Base-by-base conservation (phyloP, 23 red algal genomes). In the Cyanidioschyzon merolae region DNA sequence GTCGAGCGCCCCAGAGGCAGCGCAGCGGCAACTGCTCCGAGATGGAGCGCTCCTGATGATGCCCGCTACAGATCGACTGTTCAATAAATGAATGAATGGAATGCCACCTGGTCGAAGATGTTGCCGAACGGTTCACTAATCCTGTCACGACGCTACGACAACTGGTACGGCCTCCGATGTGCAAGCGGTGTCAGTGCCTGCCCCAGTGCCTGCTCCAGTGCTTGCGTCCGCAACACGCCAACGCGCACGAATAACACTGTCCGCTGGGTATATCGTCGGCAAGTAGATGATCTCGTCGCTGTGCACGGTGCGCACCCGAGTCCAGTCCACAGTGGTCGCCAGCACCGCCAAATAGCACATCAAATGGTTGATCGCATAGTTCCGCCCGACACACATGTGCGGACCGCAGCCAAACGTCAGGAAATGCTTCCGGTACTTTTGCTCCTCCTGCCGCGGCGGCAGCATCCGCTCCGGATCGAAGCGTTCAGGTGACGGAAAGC, bases 381-480 rank as follows among this genome's bases (percentile, higher is more conserved):
- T 37, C 25, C 77, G 75, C 38, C 83, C 83, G 0, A 80, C 76
- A 67, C 83, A 86, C 31, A 27, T 39, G 71, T 86, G 83, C 59
- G 83, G 83, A 0, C 83, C 83, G 34, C 41, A 54, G 36, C 83
- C 83, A 79, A 86, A 86, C 1, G 83, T 77, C 71, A 86, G 31
- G 59, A 86, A 86, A 39, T 86, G 58, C 34, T 68, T 58, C 41
- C 83, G 83, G 59, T 79, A 68, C 77, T 37, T 77, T 24, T 79
- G 39, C 2, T 45, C 41, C 38, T 68, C 77, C 39, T 79, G 68
- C 37, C 50, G 58, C 27, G 31, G 39, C 0, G 58, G 58, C 50
- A 86, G 32, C 58, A 86, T 86, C 40, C 83, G 58, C 50, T 79
- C 83, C 30, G 83, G 83, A 40, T 79, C 71, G 71, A 86, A 86